Conservation (phyloP, 495 filamentous ascomycete species). For the Daldinia concentrica region DNA sequence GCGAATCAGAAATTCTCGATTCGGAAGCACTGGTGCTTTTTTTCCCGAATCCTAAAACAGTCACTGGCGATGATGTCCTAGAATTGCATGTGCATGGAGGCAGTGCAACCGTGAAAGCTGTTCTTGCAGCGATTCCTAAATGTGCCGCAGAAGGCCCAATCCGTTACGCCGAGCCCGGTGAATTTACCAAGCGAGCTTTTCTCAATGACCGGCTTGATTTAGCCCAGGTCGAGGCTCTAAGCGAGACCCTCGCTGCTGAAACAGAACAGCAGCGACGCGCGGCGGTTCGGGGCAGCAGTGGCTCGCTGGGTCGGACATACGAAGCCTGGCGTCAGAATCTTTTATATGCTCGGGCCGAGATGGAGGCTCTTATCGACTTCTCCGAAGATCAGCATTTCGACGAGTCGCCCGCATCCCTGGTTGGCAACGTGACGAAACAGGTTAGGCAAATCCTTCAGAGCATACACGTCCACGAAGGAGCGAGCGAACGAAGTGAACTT, state of each 20-base stretch:
- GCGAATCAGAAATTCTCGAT: constrained; percentile 69
- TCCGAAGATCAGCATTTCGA: constrained; percentile 98
- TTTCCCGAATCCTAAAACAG: constrained; percentile 84
- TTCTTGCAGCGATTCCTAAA: constrained; percentile 77
- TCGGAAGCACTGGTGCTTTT: constrained; percentile 84
- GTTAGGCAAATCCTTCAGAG: constrained; percentile 66
- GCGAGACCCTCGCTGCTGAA: constrained; percentile 83
- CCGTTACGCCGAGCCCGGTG: constrained; percentile 92
- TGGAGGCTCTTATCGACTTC: constrained; percentile 97
- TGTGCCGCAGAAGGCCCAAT: constrained; percentile 54
- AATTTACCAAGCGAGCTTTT: constrained; percentile 95
- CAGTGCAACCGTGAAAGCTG: constrained; percentile 83
- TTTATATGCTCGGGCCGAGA: constrained; percentile 83
- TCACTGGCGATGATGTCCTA: constrained; percentile 90
- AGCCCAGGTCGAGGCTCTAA: constrained; percentile 92
- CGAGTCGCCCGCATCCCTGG: constrained; percentile 77
- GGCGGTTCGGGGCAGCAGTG: constrained; percentile 79
- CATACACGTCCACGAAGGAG: constrained; percentile 73
- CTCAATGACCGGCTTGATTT: constrained; percentile 85
- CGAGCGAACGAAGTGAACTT: constrained; percentile 84
- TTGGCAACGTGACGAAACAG: constrained; percentile 70
- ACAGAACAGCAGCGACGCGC: constrained; percentile 93
- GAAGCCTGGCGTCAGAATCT: constrained; percentile 83
- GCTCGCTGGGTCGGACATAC: constrained; percentile 77
- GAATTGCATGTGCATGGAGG: constrained; percentile 97